Evolutionary conservation across 1,284 basidiomycete genomes (phyloP).

Genomic region (Pascua sp.): DNA sequence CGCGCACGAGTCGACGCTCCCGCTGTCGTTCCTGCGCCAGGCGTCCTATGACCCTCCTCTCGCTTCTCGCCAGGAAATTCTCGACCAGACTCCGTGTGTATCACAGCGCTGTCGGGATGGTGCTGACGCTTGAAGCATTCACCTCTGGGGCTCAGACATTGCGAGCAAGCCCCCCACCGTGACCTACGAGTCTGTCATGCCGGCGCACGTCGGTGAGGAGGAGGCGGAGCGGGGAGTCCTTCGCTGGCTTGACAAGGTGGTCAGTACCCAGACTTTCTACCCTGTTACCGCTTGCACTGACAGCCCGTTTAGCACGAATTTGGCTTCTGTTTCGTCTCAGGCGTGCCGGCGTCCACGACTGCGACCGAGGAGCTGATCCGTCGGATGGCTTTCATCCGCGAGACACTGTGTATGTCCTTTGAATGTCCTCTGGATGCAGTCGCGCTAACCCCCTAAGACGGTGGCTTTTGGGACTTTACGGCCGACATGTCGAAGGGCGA

Average conservation of each 20-base stretch:
- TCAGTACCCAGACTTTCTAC: slow-evolving; percentile 48
- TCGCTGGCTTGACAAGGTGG: slow-evolving; percentile 78
- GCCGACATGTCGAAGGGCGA: slow-evolving; percentile 87
- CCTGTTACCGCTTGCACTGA: background rate
- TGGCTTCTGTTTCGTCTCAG: slow-evolving; percentile 84
- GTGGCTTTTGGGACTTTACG: slow-evolving; percentile 96
- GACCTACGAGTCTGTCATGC: slow-evolving; percentile 70
- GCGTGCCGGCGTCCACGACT: slow-evolving; percentile 74
- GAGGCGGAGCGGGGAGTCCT: slow-evolving; percentile 62
- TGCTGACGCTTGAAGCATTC: slow-evolving; percentile 55
- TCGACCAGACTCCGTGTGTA: slow-evolving; percentile 7
- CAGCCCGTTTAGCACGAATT: slow-evolving; percentile 61
- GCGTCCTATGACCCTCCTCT: slow-evolving; percentile 29
- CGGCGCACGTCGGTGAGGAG: slow-evolving; percentile 10
- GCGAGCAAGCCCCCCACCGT: slow-evolving; percentile 71
- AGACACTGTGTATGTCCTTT: slow-evolving; percentile 75
- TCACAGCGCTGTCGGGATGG: background rate
- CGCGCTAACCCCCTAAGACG: slow-evolving; percentile 56
- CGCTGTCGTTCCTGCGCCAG: slow-evolving; percentile 50
- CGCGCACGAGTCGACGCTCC: slow-evolving; percentile 70
- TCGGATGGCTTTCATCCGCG: slow-evolving; percentile 81
- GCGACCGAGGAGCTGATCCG: slow-evolving; percentile 75
- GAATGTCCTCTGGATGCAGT: background rate
- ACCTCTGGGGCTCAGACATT: slow-evolving; percentile 78
- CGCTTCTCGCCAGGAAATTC: slow-evolving; percentile 5